Evolutionary conservation across 176 grass and related monocot genomes (phyloP), one percentile per base, ranked within the genome.

Genomic region (Aegilops tauschii): DNA sequence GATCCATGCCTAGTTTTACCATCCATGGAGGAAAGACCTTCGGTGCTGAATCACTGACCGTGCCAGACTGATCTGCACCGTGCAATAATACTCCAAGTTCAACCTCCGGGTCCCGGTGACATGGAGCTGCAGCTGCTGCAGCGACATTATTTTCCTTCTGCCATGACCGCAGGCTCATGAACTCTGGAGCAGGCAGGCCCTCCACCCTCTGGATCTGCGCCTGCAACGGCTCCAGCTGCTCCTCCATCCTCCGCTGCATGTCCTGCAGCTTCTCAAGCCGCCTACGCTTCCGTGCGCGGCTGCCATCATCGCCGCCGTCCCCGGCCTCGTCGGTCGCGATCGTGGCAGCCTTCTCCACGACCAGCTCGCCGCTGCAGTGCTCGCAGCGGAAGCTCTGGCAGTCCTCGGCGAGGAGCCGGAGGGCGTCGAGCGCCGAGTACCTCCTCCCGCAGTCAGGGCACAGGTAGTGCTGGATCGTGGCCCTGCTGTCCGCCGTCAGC

Each of bases 1-100:
- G 92, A 85, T 85, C 89, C 97, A 99, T 99, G 72, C 94, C 97
- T 77, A 87, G 34, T 85, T 61, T 99, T 31, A 92, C 83, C 97
- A 99, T 94, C 97, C 97, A 99, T 62, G 87, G 87, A 83, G 97
- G 97, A 29, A 99, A 82, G 52, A 96, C 83, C 73, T 99, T 99
- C 36, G 64, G 20, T 6, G 9, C 36, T 3, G 44, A 47, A 86
- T 68, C 82, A 88, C 12, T 23, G 23, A 84, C 88, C 39, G 80
- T 79, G 72, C 92, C 50, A 54, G 50, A 18, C 50, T 54, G 50
- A 18, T 18, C 50, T 54, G 50, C 50, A 7, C 5, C 49, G 13
- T 5, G 42, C 49, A 91, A 30, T 1, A 50, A 25, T 5, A 75
- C 6, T 61, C 78, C 89, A 86, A 96, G 89, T 80, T 96, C 97